Conservation (phyloP, 805 yeast genomes). For the Hanseniaspora hatyaiensis region DNA sequence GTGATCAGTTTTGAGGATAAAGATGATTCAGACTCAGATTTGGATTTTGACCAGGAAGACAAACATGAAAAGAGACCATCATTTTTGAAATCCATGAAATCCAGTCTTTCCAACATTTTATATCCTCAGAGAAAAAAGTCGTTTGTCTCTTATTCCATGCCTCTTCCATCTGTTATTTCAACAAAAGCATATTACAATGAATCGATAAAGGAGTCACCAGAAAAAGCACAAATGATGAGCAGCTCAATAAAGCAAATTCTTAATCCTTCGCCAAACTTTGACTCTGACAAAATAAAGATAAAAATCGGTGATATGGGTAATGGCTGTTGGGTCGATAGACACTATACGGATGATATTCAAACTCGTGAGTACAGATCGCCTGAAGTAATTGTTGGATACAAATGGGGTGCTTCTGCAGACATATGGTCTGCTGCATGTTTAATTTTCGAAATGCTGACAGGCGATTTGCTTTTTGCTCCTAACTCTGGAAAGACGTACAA, state of each 20-base stretch:
- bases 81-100: conserved; percentile 9
- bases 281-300: conserved; percentile 48
- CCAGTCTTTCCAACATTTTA: conserved; percentile 1
- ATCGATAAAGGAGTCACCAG: neutral
- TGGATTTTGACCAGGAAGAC: neutral
- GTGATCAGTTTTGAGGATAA: neutral
- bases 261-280: conserved; percentile 20
- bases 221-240: neutral
- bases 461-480: conserved; percentile 91
- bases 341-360: conserved; percentile 80
- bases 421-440: conserved; percentile 94
- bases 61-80: neutral
- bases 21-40: neutral
- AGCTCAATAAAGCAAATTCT: neutral
- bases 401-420: conserved; percentile 94
- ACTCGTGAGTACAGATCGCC: conserved; percentile 90
- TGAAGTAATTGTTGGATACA: conserved; percentile 64
- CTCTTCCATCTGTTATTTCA: conserved; percentile 7
- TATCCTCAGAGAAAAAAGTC: conserved; percentile 4
- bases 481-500: conserved; percentile 56
- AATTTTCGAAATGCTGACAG: conserved; percentile 80
- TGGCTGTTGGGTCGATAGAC: conserved; percentile 71
- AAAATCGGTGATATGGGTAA: conserved; percentile 92
- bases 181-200: conserved; percentile 2
- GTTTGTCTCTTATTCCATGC: conserved; percentile 10